Base-by-base conservation (phyloP, 768 basidiomycete species). In the Hortiboletus flavorubellus region DNA sequence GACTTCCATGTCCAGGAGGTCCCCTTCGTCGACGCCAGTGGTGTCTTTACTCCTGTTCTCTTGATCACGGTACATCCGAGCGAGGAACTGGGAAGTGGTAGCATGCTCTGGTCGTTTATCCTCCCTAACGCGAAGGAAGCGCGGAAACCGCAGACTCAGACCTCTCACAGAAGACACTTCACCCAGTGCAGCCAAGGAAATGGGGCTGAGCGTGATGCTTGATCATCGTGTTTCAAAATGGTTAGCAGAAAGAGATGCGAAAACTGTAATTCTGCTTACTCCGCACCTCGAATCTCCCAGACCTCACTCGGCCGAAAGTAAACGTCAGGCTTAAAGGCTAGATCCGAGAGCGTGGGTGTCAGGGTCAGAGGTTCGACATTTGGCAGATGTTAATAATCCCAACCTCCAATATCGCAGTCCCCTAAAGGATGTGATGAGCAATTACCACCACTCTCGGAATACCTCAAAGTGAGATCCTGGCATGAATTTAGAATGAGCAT, bases 281-380 rank as follows among this genome's bases (percentile, higher is more conserved):
- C 85, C 55, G 88, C 86, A 38, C 87, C 85, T 29, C 83, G 80
- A 54, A 96, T 89, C 73, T 97, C 93, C 94, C 94, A 97, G 15
- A 93, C 90, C 66, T 89, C 84, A 53, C 74, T 73, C 18, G 89
- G 87, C 59, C 77, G 79, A 65, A 90, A 88, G 67, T 84, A 90
- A 37, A 87, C 79, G 52, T 84, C 77, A 4, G 88, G 87, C 50
- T 62, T 78, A 56, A 84, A 81, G 3, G 83, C 86, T 87, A 43
- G 38, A 59, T 44, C 38, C 37, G 37, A 45, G 33, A 15, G 34
- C 33, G 29, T 45, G 14, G 4, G 8, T 9, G 31, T 45, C 47
- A 34, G 56, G 39, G 41, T 40, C 49, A 42, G 15, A 34, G 14
- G 16, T 35, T 16, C 23, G 39, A n/a, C 31, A 10, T 34, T 21